Conservation (phyloP, 441 rosid species). For the Adansonia gregorii region DNA sequence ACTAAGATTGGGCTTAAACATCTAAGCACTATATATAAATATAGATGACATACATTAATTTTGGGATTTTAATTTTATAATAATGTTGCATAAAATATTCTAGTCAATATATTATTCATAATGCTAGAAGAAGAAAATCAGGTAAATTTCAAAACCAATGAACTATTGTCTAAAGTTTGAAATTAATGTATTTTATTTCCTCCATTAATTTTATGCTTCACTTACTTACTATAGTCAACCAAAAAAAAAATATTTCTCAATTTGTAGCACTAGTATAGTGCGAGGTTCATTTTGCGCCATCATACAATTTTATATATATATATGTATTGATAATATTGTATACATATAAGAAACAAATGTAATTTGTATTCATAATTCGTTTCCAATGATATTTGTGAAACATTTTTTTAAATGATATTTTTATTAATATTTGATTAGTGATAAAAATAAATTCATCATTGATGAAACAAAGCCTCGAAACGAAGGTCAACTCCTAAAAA, state of each 20-base stretch:
- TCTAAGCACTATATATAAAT: too few species aligned
- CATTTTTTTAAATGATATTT: too few species aligned
- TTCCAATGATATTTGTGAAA: neutral
- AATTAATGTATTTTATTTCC: neutral
- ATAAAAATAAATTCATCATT: neutral
- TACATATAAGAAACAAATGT: too few species aligned
- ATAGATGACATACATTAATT: too few species aligned
- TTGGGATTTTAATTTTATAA: too few species aligned
- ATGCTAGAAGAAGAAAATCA: neutral
- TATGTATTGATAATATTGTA: neutral
- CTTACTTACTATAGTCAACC: neutral
- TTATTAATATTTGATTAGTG: neutral
- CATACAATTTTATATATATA: neutral
- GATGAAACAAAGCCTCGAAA: neutral
- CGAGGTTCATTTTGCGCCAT: slow-evolving; percentile 14
- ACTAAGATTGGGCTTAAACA: too few species aligned
- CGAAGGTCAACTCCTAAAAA: slow-evolving; percentile 2
- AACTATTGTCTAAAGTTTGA: neutral
- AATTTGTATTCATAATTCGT: too few species aligned
- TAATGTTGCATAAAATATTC: too few species aligned
- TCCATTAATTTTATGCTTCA: neutral
- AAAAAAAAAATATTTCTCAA: neutral
- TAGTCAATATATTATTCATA: too few species aligned
- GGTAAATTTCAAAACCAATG: neutral
- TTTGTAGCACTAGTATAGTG: slow-evolving; percentile 1